These are phyloP conservation scores for Obelidium mucronatum DNA, from an alignment of 192 early-diverging fungal genomes.

Conservation along the genomic window DNA sequence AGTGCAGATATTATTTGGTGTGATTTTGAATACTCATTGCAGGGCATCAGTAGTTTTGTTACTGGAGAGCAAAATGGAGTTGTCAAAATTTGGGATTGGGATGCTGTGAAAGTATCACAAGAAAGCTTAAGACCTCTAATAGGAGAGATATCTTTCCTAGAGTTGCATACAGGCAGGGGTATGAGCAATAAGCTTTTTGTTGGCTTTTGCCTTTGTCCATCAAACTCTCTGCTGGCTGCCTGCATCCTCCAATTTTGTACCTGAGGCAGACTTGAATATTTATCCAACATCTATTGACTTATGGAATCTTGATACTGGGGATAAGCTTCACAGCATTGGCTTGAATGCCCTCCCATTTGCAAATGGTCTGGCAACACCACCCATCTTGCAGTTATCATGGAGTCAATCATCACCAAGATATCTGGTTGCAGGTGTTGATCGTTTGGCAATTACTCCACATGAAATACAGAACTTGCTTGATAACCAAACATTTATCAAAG, in stretches of 20 bases:
- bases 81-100: conserved; percentile 33
- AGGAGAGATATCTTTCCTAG: background rate
- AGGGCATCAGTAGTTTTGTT: background rate
- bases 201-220: conserved; percentile 18
- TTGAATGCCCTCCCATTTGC: too few species aligned
- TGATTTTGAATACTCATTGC: conserved; percentile 18
- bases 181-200: background rate
- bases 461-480: too few species aligned
- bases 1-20: conserved; percentile 32
- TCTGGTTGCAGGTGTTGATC: conserved; percentile 7
- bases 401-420: background rate
- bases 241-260: background rate
- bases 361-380: too few species aligned
- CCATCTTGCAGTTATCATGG: conserved; percentile 3
- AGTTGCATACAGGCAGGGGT: conserved; percentile 17
- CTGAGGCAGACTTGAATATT: background rate
- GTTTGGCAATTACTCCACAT: background rate
- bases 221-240: conserved; percentile 6
- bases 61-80: conserved; percentile 31
- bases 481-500: conserved; percentile 12
- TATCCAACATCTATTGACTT: conserved; percentile 23
- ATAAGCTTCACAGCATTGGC: too few species aligned
- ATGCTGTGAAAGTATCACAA: background rate
- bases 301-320: conserved; percentile 24
- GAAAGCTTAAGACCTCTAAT: background rate